phyloP scores from a whole-genome alignment of 2,329 filamentous ascomycete species.

The Neofusicoccum ribis region DNA sequence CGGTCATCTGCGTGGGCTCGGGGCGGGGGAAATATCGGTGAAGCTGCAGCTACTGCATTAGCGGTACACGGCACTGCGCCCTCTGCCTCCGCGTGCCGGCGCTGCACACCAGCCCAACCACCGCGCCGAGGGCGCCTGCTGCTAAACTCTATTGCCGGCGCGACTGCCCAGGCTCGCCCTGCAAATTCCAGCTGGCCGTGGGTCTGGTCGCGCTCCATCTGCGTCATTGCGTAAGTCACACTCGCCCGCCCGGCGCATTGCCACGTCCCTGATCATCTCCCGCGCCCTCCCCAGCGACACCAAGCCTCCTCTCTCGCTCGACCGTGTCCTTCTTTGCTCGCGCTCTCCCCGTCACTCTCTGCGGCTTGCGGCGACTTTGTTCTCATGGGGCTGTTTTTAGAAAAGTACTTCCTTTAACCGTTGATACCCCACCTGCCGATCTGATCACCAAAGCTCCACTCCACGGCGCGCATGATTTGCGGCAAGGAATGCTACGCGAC shows the following conservation, averaged over 20 bases:
- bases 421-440: background rate
- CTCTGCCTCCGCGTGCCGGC: background rate
- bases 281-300: background rate
- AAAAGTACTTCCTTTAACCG: background rate
- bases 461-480: background rate
- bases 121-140: background rate
- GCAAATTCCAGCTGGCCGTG: background rate
- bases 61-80: constrained; percentile 7
- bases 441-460: background rate
- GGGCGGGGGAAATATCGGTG: constrained; percentile 12
- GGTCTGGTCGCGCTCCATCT: background rate
- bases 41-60: constrained; percentile 2
- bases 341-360: background rate
- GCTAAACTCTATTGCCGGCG: constrained; percentile 7
- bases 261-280: constrained; percentile 2
- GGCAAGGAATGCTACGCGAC: background rate
- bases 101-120: constrained; percentile 9
- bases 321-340: background rate
- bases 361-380: background rate
- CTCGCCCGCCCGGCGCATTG: background rate
- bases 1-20: background rate
- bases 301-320: background rate
- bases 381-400: background rate
- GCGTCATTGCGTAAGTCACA: constrained; percentile 13
- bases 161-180: background rate